A percentile compares a stretch with the other conserved stretches of the same genome.
Evolutionary conservation across 225 moss, liverwort and hornwort genomes (phyloP).

Genomic region (Rhytidiadelphus loreus): DNA sequence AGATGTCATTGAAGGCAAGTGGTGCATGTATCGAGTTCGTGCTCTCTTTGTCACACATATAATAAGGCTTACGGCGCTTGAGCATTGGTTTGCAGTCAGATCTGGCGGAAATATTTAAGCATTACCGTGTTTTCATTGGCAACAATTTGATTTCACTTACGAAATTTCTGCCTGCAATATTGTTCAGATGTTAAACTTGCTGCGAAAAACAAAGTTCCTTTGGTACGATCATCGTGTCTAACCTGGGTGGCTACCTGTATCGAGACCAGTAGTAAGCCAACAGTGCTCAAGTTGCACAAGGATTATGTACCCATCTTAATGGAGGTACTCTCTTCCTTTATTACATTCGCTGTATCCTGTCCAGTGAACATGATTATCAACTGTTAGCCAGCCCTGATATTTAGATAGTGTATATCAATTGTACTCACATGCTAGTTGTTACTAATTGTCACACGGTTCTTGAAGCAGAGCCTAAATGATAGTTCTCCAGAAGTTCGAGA

Average conservation of each 20-base stretch:
- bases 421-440: neutral
- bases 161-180: neutral
- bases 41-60: neutral
- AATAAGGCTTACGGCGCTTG: neutral
- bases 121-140: neutral
- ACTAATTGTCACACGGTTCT: neutral
- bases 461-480: conserved; percentile 68
- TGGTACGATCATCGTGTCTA: conserved; percentile 76
- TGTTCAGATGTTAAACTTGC: conserved; percentile 77
- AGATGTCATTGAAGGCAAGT: conserved; percentile 76
- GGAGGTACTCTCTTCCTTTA: conserved; percentile 30
- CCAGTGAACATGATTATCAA: neutral
- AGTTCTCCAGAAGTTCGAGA: conserved; percentile 96
- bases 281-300: conserved; percentile 78
- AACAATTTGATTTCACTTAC: neutral
- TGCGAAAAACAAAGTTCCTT: conserved; percentile 89
- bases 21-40: neutral
- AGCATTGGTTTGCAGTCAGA: neutral
- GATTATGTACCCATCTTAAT: conserved; percentile 84
- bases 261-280: conserved; percentile 72
- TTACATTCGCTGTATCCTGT: neutral
- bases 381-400: neutral
- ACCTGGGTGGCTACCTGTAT: conserved; percentile 84
- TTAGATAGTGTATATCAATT: neutral
- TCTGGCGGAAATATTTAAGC: neutral